These are phyloP conservation scores for Trametes hirsuta DNA, from an alignment of 1,284 basidiomycete species.

Conservation along the genomic window DNA sequence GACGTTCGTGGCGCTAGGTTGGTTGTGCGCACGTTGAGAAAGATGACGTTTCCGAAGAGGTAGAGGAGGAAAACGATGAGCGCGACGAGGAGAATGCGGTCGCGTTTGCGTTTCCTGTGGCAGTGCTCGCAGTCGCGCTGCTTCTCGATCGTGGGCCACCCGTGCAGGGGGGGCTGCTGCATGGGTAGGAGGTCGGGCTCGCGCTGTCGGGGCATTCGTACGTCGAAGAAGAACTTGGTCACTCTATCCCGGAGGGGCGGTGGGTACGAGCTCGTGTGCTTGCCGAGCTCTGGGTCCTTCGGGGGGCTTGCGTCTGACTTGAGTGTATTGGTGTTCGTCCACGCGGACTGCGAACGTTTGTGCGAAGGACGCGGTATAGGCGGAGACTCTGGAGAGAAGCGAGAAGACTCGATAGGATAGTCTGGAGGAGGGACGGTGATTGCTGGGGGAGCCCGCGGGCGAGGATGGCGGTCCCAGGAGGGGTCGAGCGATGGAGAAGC, in stretches of 20 bases:
- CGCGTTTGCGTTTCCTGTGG: constrained; percentile 36
- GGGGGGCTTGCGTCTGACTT: constrained; percentile 16
- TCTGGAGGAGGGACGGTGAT: constrained; percentile 29
- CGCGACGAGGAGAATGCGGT: constrained; percentile 35
- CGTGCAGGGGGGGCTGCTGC: constrained; percentile 32
- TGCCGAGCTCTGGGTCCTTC: constrained; percentile 20
- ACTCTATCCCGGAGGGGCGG: constrained; percentile 37
- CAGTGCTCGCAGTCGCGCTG: constrained; percentile 40
- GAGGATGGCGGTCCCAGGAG: constrained; percentile 26
- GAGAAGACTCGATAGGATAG: constrained; percentile 23
- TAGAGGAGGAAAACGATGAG: constrained; percentile 47
- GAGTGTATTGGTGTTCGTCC: constrained; percentile 29
- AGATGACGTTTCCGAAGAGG: constrained; percentile 44
- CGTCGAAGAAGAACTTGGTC: constrained; percentile 41
- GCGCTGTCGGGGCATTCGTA: constrained; percentile 31
- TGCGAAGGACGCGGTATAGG: constrained; percentile 11
- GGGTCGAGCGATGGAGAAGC: constrained; percentile 13
- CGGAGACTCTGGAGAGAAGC: constrained; percentile 28
- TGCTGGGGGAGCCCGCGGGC: constrained; percentile 28
- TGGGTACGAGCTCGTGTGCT: constrained; percentile 9
- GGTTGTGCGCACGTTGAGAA: constrained; percentile 44
- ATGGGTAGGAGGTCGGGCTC: constrained; percentile 35
- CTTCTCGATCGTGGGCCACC: constrained; percentile 45
- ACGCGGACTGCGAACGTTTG: constrained; percentile 25
- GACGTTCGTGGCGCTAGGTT: constrained; percentile 20